Evolutionary conservation across 2,329 filamentous ascomycete species (phyloP).

Genomic region (Talaromyces sp.): DNA sequence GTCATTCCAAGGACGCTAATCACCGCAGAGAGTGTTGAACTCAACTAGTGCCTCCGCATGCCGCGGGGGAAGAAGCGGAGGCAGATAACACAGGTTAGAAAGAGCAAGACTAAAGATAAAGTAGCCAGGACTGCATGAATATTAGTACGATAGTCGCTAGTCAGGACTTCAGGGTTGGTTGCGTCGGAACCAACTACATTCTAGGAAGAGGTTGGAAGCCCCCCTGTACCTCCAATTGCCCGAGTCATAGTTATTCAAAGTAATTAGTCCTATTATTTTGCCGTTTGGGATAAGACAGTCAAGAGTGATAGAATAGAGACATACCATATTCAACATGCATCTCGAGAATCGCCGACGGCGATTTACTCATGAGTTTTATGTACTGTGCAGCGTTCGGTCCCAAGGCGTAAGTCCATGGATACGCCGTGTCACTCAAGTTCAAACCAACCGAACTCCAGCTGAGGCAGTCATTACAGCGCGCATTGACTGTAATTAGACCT

Average conservation of each 20-base stretch:
- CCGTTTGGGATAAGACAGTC: neutral
- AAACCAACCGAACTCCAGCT: constrained; percentile 8
- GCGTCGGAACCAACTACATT: neutral
- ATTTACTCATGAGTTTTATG: constrained; percentile 10
- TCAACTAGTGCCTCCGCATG: constrained; percentile 13
- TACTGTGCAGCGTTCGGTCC: constrained; percentile 12
- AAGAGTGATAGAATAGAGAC: neutral
- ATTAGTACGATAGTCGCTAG: constrained; percentile 5
- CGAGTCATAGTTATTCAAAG: constrained; percentile 14
- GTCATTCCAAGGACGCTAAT: constrained; percentile 5
- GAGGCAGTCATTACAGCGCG: constrained; percentile 10
- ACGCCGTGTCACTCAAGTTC: constrained; percentile 6
- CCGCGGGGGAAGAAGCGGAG: constrained; percentile 10
- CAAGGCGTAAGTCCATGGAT: constrained; percentile 15
- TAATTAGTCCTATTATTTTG: constrained; percentile 12
- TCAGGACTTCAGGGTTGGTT: neutral
- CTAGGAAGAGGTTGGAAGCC: constrained; percentile 2
- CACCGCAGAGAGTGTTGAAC: constrained; percentile 11
- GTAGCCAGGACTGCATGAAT: constrained; percentile 12
- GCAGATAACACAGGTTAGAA: constrained; percentile 6
- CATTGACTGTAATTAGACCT: constrained; percentile 12
- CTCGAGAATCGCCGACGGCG: constrained; percentile 6
- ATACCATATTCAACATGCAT: constrained; percentile 17
- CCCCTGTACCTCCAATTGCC: neutral
- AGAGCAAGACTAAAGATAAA: constrained; percentile 6